phyloP scores from a whole-genome alignment of 768 basidiomycete genomes.

The Calocybe cyanea region DNA sequence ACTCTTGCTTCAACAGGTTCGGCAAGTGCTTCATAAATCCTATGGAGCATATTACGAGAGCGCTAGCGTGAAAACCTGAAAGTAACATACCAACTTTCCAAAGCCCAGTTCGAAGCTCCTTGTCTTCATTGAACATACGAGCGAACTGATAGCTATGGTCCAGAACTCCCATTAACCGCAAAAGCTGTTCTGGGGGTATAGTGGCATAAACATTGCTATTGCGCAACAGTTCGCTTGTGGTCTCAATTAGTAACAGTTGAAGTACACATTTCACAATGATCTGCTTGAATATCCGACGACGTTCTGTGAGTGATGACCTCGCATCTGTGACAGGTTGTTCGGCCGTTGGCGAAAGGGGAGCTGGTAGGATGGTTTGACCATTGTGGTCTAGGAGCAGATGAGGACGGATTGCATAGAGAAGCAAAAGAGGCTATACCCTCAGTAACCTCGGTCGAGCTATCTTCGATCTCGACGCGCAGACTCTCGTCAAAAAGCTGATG shows the following conservation, averaged over 20 bases:
- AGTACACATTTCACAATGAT: conserved; percentile 99
- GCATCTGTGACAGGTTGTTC: conserved; percentile 46
- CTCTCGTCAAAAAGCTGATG: conserved; percentile 95
- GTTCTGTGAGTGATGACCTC: conserved; percentile 59
- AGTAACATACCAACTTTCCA: conserved; percentile 96
- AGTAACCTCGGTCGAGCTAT: conserved; percentile 44
- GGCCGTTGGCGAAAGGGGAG: conserved; percentile 78
- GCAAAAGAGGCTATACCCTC: conserved; percentile 38
- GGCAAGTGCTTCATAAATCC: conserved; percentile 99
- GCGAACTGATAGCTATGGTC: conserved; percentile 99
- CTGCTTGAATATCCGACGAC: conserved; percentile 90
- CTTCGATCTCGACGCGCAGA: conserved; percentile 81
- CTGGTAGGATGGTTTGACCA: conserved; percentile 72
- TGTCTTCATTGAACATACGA: conserved; percentile 95
- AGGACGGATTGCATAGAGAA: background rate
- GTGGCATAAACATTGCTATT: conserved; percentile 89
- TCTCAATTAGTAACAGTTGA: conserved; percentile 94
- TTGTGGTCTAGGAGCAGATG: conserved; percentile 45
- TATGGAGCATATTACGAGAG: conserved; percentile 23
- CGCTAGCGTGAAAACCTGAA: background rate
- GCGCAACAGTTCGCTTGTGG: conserved; percentile 90
- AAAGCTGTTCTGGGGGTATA: conserved; percentile 90
- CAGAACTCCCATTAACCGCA: conserved; percentile 91
- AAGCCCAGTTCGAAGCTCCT: conserved; percentile 90
- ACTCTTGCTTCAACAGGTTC: conserved; percentile 96